phyloP scores from a whole-genome alignment of 2,329 filamentous ascomycete genomes.

The Penicillium janthinellum region DNA sequence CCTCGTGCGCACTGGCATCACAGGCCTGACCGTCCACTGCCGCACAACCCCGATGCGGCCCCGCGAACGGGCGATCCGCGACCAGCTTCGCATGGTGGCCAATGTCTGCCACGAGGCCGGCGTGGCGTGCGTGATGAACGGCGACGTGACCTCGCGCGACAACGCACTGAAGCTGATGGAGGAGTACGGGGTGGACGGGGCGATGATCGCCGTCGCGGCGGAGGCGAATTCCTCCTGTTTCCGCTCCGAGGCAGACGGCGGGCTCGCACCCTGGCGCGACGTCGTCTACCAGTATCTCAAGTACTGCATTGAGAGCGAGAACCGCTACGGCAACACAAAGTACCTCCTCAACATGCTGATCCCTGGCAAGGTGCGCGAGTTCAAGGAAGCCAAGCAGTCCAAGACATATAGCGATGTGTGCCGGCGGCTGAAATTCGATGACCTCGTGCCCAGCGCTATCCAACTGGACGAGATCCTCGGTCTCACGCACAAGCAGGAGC shows the following conservation, averaged over 20 bases:
- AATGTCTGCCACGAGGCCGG: constrained; percentile 78
- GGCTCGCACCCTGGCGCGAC: constrained; percentile 71
- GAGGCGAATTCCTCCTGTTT: constrained; percentile 93
- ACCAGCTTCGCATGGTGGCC: constrained; percentile 81
- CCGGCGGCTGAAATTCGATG: constrained; percentile 63
- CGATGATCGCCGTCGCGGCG: constrained; percentile 94
- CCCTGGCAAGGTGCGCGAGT: constrained; percentile 71
- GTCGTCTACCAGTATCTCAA: constrained; percentile 76
- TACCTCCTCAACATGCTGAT: constrained; percentile 84
- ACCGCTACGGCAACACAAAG: constrained; percentile 91
- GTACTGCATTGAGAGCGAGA: constrained; percentile 73
- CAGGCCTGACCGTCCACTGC: constrained; percentile 89
- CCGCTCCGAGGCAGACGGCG: constrained; percentile 67
- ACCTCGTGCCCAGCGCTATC: constrained; percentile 64
- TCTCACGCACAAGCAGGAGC: constrained; percentile 30
- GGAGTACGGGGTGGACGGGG: constrained; percentile 86
- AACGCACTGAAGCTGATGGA: constrained; percentile 70
- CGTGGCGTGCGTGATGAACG: constrained; percentile 94
- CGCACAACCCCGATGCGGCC: constrained; percentile 95
- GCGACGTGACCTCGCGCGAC: constrained; percentile 77
- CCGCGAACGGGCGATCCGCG: constrained; percentile 80
- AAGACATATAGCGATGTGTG: constrained; percentile 74
- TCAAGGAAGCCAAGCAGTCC: constrained; percentile 62
- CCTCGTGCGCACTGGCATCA: constrained; percentile 86
- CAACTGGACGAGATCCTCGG: constrained; percentile 64